Conservation (phyloP, 257 asterid species). For the Thymus quinquecostatus region DNA sequence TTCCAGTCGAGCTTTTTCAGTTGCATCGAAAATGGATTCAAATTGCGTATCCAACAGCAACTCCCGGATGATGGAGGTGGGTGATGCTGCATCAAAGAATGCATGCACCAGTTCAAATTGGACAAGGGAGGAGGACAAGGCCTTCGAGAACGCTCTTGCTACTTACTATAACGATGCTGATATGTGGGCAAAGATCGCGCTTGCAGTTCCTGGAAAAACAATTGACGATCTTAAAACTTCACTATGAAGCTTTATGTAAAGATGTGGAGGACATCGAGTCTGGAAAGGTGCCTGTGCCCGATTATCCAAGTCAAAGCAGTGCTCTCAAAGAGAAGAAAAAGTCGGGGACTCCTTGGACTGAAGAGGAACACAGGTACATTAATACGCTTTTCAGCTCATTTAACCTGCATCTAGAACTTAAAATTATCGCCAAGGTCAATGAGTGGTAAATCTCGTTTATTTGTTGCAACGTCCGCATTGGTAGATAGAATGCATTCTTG, state of each 20-base stretch:
- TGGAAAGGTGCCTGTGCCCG: constrained; percentile 44
- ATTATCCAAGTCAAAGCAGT: constrained; percentile 27
- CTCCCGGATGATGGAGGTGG: constrained; percentile 39
- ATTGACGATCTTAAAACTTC: constrained; percentile 47
- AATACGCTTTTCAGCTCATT: neutral
- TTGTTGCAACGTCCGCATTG: neutral
- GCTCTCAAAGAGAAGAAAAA: constrained; percentile 25
- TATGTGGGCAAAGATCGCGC: constrained; percentile 41
- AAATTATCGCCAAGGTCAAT: neutral
- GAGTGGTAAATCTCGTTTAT: neutral
- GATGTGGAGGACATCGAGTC: constrained; percentile 46
- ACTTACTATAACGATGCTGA: constrained; percentile 25
- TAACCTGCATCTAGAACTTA: neutral
- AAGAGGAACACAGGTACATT: constrained; percentile 51
- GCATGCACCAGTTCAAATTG: constrained; percentile 34
- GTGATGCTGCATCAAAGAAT: constrained; percentile 26
- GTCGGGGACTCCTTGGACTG: constrained; percentile 50
- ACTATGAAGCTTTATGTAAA: constrained; percentile 33
- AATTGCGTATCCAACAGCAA: constrained; percentile 34
- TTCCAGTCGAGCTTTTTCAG: constrained; percentile 31
- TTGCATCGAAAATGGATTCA: constrained; percentile 41
- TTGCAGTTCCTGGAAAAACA: constrained; percentile 47
- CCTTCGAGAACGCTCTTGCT: constrained; percentile 49
- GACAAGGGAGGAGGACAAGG: constrained; percentile 50
- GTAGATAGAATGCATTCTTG: neutral